Evolutionary conservation across 805 yeast species (phyloP), one percentile per base, ranked within the genome.

Genomic region (Wickerhamomyces xylosicus): DNA sequence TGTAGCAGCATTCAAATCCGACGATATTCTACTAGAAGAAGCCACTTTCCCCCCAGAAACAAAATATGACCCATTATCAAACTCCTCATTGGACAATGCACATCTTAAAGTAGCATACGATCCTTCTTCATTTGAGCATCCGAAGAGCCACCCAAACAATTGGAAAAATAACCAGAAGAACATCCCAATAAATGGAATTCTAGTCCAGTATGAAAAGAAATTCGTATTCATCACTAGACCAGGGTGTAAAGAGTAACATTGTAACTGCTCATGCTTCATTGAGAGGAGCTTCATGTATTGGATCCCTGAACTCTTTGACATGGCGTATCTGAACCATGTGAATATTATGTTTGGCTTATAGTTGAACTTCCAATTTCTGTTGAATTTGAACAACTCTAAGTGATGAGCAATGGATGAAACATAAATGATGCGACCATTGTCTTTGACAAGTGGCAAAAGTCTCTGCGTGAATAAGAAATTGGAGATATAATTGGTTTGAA

Each of bases 221-320:
- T 80, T 79, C 2, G 95, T 79, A 49, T 78, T 77, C 83, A 85
- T 79, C n/a, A 84, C 85, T 46, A 84, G 70, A 0, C 95, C 95
- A 0, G 95, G 95, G 50, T 85, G 89, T 3, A 84, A 83, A 2
- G 85, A 69, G 29, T 74, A 57, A 41, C 79, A 75, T 31, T 78
- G 56, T 9, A 85, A 65, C 16, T 74, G 67, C 0, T 94, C 92
- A 53, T 83, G 69, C 42, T 77, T 69, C 29, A 74, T 62, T 0
- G 90, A 73, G 18, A 85, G 58, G 56, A 77, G 66, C 47, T 75
- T 75, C 50, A 77, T 71, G 50, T 77, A 72, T 48, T 85, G 95
- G 34, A 85, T 84, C 0, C 84, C 82, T 0, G 83, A 80, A 1
- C 83, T 74, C 52, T 85, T 85, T 13, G 92, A 84, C 58, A 75